Base-by-base conservation (phyloP, 257 asterid species). In the Osmanthus fragrans region DNA sequence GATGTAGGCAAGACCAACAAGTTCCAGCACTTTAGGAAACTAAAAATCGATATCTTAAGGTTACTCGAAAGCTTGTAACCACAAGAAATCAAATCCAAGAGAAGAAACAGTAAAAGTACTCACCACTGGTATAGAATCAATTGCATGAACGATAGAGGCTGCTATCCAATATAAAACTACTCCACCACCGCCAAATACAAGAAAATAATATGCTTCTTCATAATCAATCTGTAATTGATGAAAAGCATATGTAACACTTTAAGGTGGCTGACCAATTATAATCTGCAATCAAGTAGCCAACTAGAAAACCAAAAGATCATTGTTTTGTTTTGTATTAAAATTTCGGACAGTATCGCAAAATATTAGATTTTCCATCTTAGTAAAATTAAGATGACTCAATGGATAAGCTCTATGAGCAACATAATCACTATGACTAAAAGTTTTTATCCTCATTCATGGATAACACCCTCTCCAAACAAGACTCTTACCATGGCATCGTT, bases 101-200 rank as follows among this genome's bases (percentile, higher is more conserved):
- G 64, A 21, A 27, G 68, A n/a, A 25, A 64, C 68, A 5, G 34
- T 60, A 12, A n/a, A 39, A 33, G 33, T 45, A 68, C 91, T 33
- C 65, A 93, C 98, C 96, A 94, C 30, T 18, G 98, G 97, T 63
- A 94, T 84, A 70, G 96, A 90, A 79, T 94, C 96, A 30, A 94
- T 82, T 71, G 97, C 97, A 72, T 89, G 85, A 67, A 94, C 84
- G 27, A 94, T 71, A 21, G 97, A 84, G 65, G 79, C 82, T 16
- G 88, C 82, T 65, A 94, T 69, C 89, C 92, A 92, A 40, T 92
- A 88, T 42, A 90, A 88, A 49, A 82, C 79, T 60, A 87, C 85
- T 34, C 87, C 86, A 11, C 89, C 92, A 82, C 90, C 86, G 23
- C 94, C 96, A 45, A 86, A 75, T 27, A 84, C 83, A 32, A 90